Evolutionary conservation across 1,139 yeast species (phyloP), one percentile per base, ranked within the genome.

Genomic region (Candida labiduridarum): DNA sequence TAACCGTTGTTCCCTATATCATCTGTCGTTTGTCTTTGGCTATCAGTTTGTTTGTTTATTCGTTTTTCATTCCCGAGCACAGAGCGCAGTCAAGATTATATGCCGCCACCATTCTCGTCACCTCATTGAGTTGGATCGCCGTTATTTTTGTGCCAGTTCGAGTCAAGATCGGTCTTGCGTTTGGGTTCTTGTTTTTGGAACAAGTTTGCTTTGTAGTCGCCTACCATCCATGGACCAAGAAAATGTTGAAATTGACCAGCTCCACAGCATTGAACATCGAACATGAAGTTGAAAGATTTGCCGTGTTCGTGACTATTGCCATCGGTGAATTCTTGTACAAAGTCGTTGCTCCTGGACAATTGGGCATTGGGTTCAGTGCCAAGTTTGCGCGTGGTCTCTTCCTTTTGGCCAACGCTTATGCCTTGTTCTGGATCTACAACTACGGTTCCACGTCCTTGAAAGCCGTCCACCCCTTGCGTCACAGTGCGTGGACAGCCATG

Each of bases 201-300:
- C 73, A 73, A 18, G 22, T 66, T 0, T 55, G 58, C 3, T 74
- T 68, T 54, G 41, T 57, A 9, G 15, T 70, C 2, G 60, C 72
- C 35, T 80, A 71, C 57, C 84, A 79, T 55, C 87, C 87, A 2
- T 59, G 62, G 61, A 65, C 74, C 49, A 83, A 82, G 58, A 69
- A 61, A 45, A 15, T 65, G 22, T 51, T 83, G 56, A 64, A 68
- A 6, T 60, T 79, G 46, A 74, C 72, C 11, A 75, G 72, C 50
- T 78, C 85, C 5, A 83, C 89, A 0, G 89, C 89, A 0, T 64
- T 83, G 52, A 84, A 83, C 59, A 80, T 85, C 51, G 88, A 84
- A 58, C 89, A 84, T 59, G 88, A 83, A 59, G 86, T 82, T 18
- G 89, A 84, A 61, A 65, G 89, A 50, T 76, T 75, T 59, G 74